Evolutionary conservation across 2,329 filamentous ascomycete genomes (phyloP), one percentile per base, ranked within the genome.

Genomic region (Trichoderma breve): DNA sequence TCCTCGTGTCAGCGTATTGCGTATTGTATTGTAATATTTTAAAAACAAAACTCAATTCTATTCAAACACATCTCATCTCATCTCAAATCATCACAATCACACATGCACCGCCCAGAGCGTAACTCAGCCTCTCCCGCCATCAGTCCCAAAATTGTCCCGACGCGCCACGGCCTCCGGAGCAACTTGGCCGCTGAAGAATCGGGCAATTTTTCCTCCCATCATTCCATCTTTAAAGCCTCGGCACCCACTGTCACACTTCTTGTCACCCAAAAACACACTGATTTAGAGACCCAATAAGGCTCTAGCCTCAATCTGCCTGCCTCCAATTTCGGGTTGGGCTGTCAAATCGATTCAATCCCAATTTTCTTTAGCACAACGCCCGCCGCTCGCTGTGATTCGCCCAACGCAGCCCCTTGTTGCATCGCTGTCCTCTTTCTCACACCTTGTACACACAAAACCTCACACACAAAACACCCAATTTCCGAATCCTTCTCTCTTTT

Each of bases 101-200:
- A 58, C 47, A 43, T 32, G 61, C 36, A 47, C 24, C 57, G 26
- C 18, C 57, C 57, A 61, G 4, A 24, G 30, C 30, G 30, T n/a
- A n/a, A 9, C 43, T 47, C 43, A 47, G 36, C 36, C 36, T 39
- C 36, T 47, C 18, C n/a, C 43, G 18, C 43, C 43, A 47, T 47
- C 43, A 47, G 18, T 9, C n/a, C 61, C 18, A 32, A 68, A 47
- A 69, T 61, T 47, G 14, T 39, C 55, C 55, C 66, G 66, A 69
- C 32, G n/a, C 66, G 39, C 63, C 63, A 30, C 66, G 66, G 66
- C 66, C 26, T 61, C 28, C 66, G 66, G 66, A 60, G 66, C 66
- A 69, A 69, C 28, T 60, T 39, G 21, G 57, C 26, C 8, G 28
- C 62, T 51, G 43, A 51, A 51, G 18, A n/a, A 28, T 24, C 47